A percentile compares a stretch with the other conserved stretches of the same genome.
These are phyloP conservation scores for Emergomyces africanus DNA, from an alignment of 2,329 filamentous ascomycete species.

Conservation along the genomic window DNA sequence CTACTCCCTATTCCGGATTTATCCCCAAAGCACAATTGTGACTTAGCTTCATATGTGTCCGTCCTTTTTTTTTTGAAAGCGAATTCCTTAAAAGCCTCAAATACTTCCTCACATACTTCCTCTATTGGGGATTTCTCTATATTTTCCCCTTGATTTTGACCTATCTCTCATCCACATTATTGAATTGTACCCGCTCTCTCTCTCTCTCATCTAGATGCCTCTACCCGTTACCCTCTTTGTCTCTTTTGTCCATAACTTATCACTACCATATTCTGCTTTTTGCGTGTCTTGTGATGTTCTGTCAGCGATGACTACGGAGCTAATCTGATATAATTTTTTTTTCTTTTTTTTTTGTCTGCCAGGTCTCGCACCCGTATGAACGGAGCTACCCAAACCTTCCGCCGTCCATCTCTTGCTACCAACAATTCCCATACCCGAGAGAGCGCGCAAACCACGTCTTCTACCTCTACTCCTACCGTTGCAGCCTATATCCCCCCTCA, in stretches of 20 bases:
- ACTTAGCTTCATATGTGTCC: no score
- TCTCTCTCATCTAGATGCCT: neutral
- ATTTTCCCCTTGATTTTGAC: no score
- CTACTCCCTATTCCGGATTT: no score
- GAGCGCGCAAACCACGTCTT: slow-evolving; percentile 26
- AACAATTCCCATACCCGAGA: slow-evolving; percentile 37
- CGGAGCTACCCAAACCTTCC: slow-evolving; percentile 55
- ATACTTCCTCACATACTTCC: no score
- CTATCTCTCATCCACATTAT: no score
- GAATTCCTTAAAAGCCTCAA: no score
- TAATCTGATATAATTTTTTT: neutral
- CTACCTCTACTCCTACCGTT: slow-evolving; percentile 26
- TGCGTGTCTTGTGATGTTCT: neutral
- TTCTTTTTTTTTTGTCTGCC: neutral
- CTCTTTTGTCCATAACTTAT: neutral
- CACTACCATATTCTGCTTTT: neutral
- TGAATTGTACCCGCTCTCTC: no score
- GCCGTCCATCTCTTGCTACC: slow-evolving; percentile 48
- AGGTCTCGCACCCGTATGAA: slow-evolving; percentile 52
- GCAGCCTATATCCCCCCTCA: slow-evolving; percentile 50
- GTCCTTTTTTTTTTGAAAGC: no score
- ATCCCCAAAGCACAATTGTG: no score
- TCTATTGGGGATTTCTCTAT: no score
- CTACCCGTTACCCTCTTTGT: neutral
- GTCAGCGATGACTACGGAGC: neutral